Evolutionary conservation across 768 basidiomycete species (phyloP), one percentile per base, ranked within the genome.

Genomic region (Sporobolomyces phaffii): DNA sequence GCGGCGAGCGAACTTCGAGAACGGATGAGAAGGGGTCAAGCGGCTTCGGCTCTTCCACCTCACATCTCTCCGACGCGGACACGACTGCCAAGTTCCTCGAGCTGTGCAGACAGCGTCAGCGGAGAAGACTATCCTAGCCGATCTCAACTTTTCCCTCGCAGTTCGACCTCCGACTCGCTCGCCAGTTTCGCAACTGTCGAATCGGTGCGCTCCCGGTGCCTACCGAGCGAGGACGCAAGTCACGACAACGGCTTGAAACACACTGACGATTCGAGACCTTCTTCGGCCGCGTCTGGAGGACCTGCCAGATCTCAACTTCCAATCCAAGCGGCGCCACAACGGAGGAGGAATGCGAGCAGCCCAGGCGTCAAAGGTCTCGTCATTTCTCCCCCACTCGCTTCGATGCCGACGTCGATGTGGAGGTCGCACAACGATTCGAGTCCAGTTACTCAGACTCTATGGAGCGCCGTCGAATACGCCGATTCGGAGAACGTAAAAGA

Each of bases 131-230:
- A 62, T 44, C 65, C 51, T 17, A 50, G 45, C 18, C 4, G 53
- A 11, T 44, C 38, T 18, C 28, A 49, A 29, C 24, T 57, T 41
- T 62, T 62, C 41, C 66, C 66, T 3, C 54, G 60, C 2, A 51
- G 49, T 5, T 22, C 54, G n/a, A 62, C 66, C 11, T 26, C 3
- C 49, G 61, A 62, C 24, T 68, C 66, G 14, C 60, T 62, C 41
- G 60, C 31, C 17, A 60, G 40, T 34, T 36, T 60, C 28, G 8
- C 7, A 4, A 36, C 5, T 24, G 2, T 18, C 38, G 38, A 38
- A 17, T 9, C 38, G 38, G 38, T 9, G 17, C 17, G 10, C 38
- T 17, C 9, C 9, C 38, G 10, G 38, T 38, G 10, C 10, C 9
- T 38, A 17, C n/a, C 38, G 38, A 38, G 9, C 38, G 17, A 38